Base-by-base conservation (phyloP, 768 basidiomycete genomes). In the Candolleomyces efflorescens region DNA sequence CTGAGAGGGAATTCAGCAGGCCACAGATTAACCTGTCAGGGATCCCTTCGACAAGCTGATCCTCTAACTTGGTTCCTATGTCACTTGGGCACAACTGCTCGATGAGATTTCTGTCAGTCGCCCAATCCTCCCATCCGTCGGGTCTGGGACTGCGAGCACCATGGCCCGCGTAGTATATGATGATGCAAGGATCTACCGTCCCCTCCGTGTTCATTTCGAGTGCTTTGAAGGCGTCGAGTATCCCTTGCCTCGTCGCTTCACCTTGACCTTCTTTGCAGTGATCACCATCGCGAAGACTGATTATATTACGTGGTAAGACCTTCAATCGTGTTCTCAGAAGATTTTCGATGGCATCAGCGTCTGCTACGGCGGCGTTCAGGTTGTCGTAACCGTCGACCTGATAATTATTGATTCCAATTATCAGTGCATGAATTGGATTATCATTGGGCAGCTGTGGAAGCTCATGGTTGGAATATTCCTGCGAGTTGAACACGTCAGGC, bases 121-220 rank as follows among this genome's bases (percentile, higher is more conserved):
- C 59, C 64, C 60, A 68, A 43, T 68, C 67, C 2, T 20, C 58
- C 75, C 70, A 70, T 0, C 56, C 61, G 0, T 2, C 2, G 0
- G 78, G 78, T 46, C 68, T 69, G 1, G 62, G 43, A n/a, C 65
- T 61, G 36, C 71, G 62, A 5, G 71, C 66, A 17, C 78, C 79
- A 52, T 80, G 79, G 12, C 78, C 79, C 18, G 78, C 71, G 50
- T 69, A 80, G 59, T 71, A 80, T 23, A 79, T 72, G 49, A 78
- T 53, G 37, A 79, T 73, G 10, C 72, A 67, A 45, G 71, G 51
- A 17, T 51, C 27, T 17, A 15, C 27, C 2, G 24, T 51, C n/a
- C 22, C 37, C 51, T 5, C 57, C 0, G 57, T 41, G 24, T 70
- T 67, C 15, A 67, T 63, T 5, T 56, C 51, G 5, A 77, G 64